Base-by-base conservation (phyloP, 83 land plant species). In the Isoetes engelmannii region DNA sequence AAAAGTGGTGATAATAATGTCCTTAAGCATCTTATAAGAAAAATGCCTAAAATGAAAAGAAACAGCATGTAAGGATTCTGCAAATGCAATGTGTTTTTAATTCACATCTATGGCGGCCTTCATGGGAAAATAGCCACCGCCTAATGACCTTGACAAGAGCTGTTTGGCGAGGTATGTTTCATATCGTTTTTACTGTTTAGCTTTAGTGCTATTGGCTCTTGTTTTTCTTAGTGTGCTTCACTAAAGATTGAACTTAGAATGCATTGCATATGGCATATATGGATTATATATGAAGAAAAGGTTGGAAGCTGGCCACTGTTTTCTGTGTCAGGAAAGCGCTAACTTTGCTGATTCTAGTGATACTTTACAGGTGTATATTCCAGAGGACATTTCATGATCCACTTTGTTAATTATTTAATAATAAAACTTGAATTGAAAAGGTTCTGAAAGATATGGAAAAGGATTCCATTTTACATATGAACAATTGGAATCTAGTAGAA, bases 1-100 rank as follows among this genome's bases (percentile, higher is more conserved):
- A 86, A 84, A 67, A 86, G 89, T 71, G 89, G 89, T 4, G 89
- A 86, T 65, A 86, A 86, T 69, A 84, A 75, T 49, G 89, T 88
- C 4, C 55, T 86, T 67, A 84, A 84, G 61, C 47, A 75, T 58
- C 68, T 84, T 13, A 74, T 84, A 20, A 58, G 48, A 10, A 43
- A 12, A 37, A 68, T 86, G 73, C 70, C 79, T 13, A 17, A 42
- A 79, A 76, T 50, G 89, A 86, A 61, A 13, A 53, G 5, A 72
- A 67, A 65, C 75, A 49, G 37, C 85, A 86, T 65, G 83, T 86
- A 7, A 46, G 76, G 8, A 60, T 86, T 17, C 60, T 85, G 4
- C 58, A 69, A 20, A 86, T 86, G 89, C 89, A 86, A 68, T 86
- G 89, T 71, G 69, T 79, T 45, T 86, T 86, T 65, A 86, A 86